Evolutionary conservation across 108 stramenopile species (phyloP).

Genomic region (Fragilaria crotonensis): DNA sequence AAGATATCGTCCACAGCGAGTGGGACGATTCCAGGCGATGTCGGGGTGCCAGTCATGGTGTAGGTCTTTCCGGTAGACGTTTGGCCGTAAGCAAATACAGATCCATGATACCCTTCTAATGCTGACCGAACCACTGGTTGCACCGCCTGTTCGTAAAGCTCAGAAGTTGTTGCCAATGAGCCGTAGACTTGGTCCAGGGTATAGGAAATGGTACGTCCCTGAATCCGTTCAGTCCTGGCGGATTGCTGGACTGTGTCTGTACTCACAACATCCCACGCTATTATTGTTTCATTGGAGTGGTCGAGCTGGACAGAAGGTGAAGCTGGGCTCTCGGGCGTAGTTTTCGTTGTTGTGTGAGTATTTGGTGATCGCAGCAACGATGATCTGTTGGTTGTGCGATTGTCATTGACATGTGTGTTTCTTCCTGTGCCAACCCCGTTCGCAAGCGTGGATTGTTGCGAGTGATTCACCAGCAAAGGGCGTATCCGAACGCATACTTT

Average conservation of each 20-base stretch:
- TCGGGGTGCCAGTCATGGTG: slow-evolving; percentile 69
- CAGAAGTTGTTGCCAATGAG: slow-evolving; percentile 23
- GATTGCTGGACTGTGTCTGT: slow-evolving; percentile 37
- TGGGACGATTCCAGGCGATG: slow-evolving; percentile 54
- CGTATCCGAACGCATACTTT: slow-evolving; percentile 7
- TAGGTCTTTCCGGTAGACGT: slow-evolving; percentile 72
- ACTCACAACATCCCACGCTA: slow-evolving; percentile 33
- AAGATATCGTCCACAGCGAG: slow-evolving; percentile 63
- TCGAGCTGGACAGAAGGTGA: too few species aligned
- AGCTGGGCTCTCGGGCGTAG: not conserved
- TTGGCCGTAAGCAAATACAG: slow-evolving; percentile 92
- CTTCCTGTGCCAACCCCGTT: not conserved
- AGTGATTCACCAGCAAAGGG: not conserved
- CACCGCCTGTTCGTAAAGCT: slow-evolving; percentile 44
- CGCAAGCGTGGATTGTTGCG: not conserved
- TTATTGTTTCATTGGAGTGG: too few species aligned
- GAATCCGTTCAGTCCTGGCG: slow-evolving; percentile 14
- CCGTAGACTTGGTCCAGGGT: slow-evolving; percentile 62
- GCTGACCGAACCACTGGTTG: slow-evolving; percentile 42
- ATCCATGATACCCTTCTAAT: slow-evolving; percentile 89
- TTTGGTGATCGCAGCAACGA: not conserved
- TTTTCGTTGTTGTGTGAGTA: not conserved
- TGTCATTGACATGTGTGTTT: not conserved
- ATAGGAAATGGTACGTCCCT: slow-evolving; percentile 45
- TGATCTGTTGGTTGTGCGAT: not conserved